These are phyloP conservation scores for Elsinoe necatrix DNA, from an alignment of 2,329 filamentous ascomycete species.

Conservation along the genomic window DNA sequence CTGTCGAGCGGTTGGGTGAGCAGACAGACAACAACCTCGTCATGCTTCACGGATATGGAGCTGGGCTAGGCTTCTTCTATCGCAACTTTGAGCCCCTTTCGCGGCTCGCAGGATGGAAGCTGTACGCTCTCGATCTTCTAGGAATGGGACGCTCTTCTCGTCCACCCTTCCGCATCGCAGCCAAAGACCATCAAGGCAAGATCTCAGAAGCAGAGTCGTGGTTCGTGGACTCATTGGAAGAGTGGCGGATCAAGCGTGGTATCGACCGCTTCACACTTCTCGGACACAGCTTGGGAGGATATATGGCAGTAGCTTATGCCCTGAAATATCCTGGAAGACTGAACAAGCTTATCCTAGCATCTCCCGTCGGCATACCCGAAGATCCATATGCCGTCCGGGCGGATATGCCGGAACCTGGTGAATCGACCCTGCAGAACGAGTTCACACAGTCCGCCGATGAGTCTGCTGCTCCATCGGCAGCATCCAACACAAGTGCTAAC, in stretches of 20 bases:
- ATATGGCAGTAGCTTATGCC: conserved; percentile 89
- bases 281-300: conserved; percentile 88
- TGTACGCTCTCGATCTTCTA: conserved; percentile 90
- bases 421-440: conserved; percentile 67
- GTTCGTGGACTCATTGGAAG: conserved; percentile 93
- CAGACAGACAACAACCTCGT: conserved; percentile 76
- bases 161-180: conserved; percentile 73
- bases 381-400: conserved; percentile 82
- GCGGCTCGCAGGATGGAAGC: conserved; percentile 68
- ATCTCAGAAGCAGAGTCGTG: conserved; percentile 85
- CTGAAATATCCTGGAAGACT: conserved; percentile 90
- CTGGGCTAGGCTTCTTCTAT: conserved; percentile 95
- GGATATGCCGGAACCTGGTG: conserved; percentile 66
- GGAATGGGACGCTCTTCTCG: conserved; percentile 87
- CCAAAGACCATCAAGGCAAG: conserved; percentile 71
- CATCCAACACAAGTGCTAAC: conserved; percentile 44
- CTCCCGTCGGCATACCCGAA: conserved; percentile 88
- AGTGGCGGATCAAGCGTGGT: conserved; percentile 82
- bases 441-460: conserved; percentile 65
- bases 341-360: conserved; percentile 93
- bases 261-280: conserved; percentile 90
- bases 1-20: conserved; percentile 74
- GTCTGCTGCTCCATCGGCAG: conserved; percentile 43
- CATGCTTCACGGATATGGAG: conserved; percentile 94
- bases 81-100: conserved; percentile 91